phyloP scores from a whole-genome alignment of 2,329 filamentous ascomycete genomes.

The Trichoderma koningiopsis region DNA sequence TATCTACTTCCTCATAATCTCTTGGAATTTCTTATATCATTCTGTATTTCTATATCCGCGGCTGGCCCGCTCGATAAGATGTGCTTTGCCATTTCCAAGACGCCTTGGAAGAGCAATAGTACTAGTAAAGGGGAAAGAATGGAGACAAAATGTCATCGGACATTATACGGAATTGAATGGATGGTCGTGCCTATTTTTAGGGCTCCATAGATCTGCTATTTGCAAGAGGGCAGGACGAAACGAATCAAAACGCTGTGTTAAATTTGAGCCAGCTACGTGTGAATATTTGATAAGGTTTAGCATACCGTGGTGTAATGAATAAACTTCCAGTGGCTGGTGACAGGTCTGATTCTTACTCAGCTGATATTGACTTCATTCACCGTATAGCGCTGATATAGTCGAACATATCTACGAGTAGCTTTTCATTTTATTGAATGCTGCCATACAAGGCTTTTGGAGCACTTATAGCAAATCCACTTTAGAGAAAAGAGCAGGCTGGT shows the following conservation, averaged over 20 bases:
- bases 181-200: constrained; percentile 12
- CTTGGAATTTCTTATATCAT: background rate
- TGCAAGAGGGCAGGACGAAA: background rate
- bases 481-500: background rate
- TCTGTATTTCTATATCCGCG: background rate
- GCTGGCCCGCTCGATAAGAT: background rate
- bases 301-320: background rate
- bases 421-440: background rate
- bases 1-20: background rate
- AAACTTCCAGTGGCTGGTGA: constrained; percentile 21
- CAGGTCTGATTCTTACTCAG: constrained; percentile 20
- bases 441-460: background rate
- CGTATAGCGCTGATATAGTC: background rate
- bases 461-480: background rate
- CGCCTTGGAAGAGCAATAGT: background rate
- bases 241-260: background rate
- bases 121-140: background rate
- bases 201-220: background rate
- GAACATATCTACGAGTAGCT: background rate
- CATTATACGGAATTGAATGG: background rate
- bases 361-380: constrained; percentile 2
- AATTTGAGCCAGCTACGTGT: background rate
- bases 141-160: background rate
- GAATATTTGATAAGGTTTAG: constrained; percentile 19
- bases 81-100: background rate